phyloP scores from a whole-genome alignment of 257 asterid genomes.

The Fraxinus americana region DNA sequence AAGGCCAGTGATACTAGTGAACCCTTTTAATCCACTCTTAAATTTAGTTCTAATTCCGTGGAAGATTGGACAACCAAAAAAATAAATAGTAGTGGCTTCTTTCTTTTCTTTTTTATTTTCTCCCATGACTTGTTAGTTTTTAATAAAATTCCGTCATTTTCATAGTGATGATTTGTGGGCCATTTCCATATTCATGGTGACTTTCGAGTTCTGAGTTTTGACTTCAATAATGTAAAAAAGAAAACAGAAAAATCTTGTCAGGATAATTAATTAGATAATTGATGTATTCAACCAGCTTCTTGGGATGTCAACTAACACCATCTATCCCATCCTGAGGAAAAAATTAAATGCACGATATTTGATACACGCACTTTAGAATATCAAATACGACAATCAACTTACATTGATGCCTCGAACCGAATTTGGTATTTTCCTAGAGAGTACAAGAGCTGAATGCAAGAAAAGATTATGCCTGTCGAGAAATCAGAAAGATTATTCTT shows the following conservation, averaged over 20 bases:
- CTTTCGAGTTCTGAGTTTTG: neutral
- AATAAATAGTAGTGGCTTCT: no score
- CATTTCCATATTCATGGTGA: neutral
- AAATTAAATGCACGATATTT: neutral
- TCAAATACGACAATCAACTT: slow-evolving; percentile 22
- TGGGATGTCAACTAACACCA: neutral
- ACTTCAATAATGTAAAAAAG: neutral
- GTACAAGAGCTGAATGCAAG: slow-evolving; percentile 93
- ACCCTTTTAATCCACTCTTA: neutral
- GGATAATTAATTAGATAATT: neutral
- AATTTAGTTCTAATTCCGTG: neutral
- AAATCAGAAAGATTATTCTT: neutral
- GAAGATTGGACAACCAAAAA: no score
- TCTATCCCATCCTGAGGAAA: neutral
- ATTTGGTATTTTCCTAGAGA: slow-evolving; percentile 72
- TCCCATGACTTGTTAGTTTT: no score
- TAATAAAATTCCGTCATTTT: no score
- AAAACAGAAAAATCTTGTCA: neutral
- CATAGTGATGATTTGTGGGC: no score
- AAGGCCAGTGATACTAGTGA: neutral
- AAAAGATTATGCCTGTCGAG: slow-evolving; percentile 74
- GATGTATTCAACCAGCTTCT: neutral
- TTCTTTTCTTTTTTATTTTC: no score
- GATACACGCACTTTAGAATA: neutral
- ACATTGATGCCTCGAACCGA: slow-evolving; percentile 83